Evolutionary conservation across 2,329 filamentous ascomycete genomes (phyloP).

Genomic region (Davidsoniella virescens): DNA sequence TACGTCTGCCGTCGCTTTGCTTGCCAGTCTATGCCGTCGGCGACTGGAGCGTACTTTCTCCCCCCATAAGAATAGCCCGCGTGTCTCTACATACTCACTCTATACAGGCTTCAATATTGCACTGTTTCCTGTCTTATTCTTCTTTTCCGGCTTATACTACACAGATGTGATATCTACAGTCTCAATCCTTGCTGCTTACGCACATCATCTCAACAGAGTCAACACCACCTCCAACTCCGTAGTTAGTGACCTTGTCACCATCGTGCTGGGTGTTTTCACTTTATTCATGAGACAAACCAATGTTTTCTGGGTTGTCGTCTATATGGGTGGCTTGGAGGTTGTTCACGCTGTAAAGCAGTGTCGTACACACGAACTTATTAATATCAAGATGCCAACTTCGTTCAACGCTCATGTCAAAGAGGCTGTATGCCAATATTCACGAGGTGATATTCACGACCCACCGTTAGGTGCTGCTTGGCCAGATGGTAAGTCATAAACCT

Average conservation of each 20-base stretch:
- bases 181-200: conserved; percentile 55
- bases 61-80: conserved; percentile 2
- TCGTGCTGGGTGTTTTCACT: conserved; percentile 45
- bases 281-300: conserved; percentile 85
- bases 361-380: conserved; percentile 15
- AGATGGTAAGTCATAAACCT: conserved; percentile 20
- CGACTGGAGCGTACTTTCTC: conserved; percentile 26
- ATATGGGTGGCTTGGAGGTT: conserved; percentile 47
- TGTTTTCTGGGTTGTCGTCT: conserved; percentile 82
- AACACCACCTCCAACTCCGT: conserved; percentile 18
- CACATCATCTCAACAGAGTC: conserved; percentile 34
- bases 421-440: conserved; percentile 27
- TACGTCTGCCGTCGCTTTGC: conserved; percentile 26
- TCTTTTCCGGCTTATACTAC: conserved; percentile 91
- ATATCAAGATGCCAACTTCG: conserved; percentile 13
- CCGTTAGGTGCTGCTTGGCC: conserved; percentile 30
- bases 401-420: conserved; percentile 23
- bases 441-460: conserved; percentile 40
- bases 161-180: conserved; percentile 77
- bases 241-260: conserved; percentile 25
- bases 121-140: conserved; percentile 81
- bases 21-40: conserved; percentile 35
- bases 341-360: conserved; percentile 34
- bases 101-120: conserved; percentile 64
- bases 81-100: conserved; percentile 26